Conservation (phyloP, 1,284 basidiomycete species). For the Ganoderma lucidum region DNA sequence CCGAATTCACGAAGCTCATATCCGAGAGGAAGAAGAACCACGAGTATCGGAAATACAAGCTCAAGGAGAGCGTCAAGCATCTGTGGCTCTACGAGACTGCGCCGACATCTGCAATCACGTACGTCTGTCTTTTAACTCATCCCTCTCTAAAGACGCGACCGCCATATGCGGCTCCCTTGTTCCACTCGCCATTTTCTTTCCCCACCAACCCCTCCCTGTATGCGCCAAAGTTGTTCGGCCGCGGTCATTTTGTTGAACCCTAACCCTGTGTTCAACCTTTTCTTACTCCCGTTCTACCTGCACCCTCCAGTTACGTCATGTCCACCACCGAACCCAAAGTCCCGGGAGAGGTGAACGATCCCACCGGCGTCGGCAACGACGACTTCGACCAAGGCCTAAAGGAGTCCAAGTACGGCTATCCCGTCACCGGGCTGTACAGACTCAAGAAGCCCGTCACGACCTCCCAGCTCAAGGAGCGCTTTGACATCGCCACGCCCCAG, state of each 20-base stretch:
- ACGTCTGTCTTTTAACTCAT: conserved; percentile 21
- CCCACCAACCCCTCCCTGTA: not conserved
- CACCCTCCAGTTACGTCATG: conserved; percentile 37
- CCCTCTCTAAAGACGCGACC: not conserved
- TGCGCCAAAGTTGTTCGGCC: not conserved
- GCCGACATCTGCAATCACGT: conserved; percentile 42
- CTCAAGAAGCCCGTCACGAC: conserved; percentile 37
- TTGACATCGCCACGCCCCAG: conserved; percentile 40
- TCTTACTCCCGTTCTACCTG: not conserved
- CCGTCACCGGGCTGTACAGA: conserved; percentile 40
- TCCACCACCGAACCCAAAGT: conserved; percentile 39
- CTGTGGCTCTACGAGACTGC: conserved; percentile 45
- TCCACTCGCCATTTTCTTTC: not conserved
- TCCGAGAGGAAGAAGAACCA: conserved; percentile 45
- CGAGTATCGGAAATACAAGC: conserved; percentile 45
- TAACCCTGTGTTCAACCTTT: not conserved
- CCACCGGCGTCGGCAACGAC: conserved; percentile 44
- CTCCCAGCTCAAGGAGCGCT: conserved; percentile 36
- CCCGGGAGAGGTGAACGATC: conserved; percentile 43
- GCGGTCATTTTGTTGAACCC: not conserved
- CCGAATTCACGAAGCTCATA: conserved; percentile 42
- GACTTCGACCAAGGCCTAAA: conserved; percentile 44
- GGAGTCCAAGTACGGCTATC: conserved; percentile 43
- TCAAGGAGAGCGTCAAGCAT: conserved; percentile 39
- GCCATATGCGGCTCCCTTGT: not conserved